Evolutionary conservation across 768 basidiomycete genomes (phyloP).

Genomic region (Termitomyces sp.): DNA sequence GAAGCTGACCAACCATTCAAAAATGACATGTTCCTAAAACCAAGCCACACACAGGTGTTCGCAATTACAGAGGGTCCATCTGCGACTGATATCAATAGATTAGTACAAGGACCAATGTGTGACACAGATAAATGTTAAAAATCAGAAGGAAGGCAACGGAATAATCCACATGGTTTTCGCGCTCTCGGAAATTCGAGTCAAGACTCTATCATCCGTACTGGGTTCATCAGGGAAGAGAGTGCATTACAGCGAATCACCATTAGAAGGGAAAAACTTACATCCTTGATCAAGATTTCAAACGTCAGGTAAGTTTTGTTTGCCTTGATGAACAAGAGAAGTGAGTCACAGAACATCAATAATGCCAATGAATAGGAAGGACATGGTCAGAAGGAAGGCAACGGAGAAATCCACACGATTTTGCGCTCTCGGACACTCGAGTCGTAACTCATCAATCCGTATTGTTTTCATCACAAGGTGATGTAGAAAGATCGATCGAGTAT

Average conservation of each 20-base stretch:
- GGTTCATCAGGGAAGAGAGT: conserved; percentile 7
- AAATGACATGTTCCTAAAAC: background rate
- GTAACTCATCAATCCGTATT: conserved; percentile 14
- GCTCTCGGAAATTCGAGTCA: conserved; percentile 16
- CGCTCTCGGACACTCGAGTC: conserved; percentile 14
- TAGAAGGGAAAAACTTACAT: background rate
- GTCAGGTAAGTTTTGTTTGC: background rate
- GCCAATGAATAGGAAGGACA: background rate
- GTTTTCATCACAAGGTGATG: conserved; percentile 2
- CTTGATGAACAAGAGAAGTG: background rate
- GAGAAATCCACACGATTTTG: conserved; percentile 38
- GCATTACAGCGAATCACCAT: background rate
- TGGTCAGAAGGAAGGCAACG: conserved; percentile 48
- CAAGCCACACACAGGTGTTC: background rate
- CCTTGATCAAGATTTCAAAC: background rate
- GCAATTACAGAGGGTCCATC: background rate
- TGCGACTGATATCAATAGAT: background rate
- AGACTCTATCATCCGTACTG: conserved; percentile 17
- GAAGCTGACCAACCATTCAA: background rate
- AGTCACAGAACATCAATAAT: background rate
- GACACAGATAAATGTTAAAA: background rate
- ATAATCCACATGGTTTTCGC: conserved; percentile 36
- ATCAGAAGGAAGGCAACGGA: conserved; percentile 61
- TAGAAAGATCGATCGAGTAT: background rate
- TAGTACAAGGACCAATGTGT: background rate